Evolutionary conservation across 2,329 filamentous ascomycete species (phyloP), one percentile per base, ranked within the genome.

Genomic region (Macrophomina phaseolina): DNA sequence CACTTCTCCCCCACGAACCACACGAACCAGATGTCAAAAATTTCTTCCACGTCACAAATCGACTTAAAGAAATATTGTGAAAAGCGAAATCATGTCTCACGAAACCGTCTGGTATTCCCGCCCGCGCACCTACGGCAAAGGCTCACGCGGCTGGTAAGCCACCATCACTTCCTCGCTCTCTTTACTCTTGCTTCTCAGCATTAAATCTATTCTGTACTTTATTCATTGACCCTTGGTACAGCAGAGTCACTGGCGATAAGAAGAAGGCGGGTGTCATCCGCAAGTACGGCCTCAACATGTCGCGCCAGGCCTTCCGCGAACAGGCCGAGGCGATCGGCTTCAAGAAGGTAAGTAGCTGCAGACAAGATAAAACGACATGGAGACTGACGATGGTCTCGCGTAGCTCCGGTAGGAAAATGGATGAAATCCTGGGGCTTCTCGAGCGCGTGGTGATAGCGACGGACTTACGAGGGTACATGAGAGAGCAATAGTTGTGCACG

Each of bases 101-200:
- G 94, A 98, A 88, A 93, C 91, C 81, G 94, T 98, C 86, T 99
- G 94, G 94, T 97, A 97, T 90, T 97, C 93, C 81, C 94, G 94
- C 84, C 95, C 95, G 81, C 91, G 93, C 85, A 93, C 84, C 83
- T 97, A 96, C 89, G 94, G 94, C 87, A 97, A 97, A 90, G 94
- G 94, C 86, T 87, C 92, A 83, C 91, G 94, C 84, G 84, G 85
- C 81, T 97, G 94, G 94, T 97, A 93, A 82, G 91, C 11, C 36
- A 38, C 36, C 36, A 38, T 38, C 36, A 38, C 46, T 12, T n/a
- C 46, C 9, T 55, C 30, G 7, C 9, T 7, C 18, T n/a, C 28
- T 28, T 4, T 30, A 4, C 51, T 34, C 9, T 55, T 28, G 23
- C 23, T 36, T 34, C 46, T 28, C 23, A 23, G 23, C 23, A 2